Conservation (phyloP, 2,329 filamentous ascomycete species). For the Xylariaceae sp. region DNA sequence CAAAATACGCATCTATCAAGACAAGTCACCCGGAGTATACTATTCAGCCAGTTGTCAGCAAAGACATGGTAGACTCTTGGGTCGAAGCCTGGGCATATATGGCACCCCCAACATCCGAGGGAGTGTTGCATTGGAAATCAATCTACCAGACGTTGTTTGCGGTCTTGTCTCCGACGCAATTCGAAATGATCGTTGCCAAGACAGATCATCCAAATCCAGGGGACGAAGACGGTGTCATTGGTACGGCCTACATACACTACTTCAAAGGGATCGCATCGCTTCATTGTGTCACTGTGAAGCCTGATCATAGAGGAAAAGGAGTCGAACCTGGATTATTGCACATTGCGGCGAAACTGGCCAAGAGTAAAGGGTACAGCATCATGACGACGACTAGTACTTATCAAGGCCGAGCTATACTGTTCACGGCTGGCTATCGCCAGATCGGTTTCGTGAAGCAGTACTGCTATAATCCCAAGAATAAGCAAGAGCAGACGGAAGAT, state of each 20-base stretch:
- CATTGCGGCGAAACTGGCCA: conserved; percentile 6
- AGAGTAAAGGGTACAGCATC: conserved; percentile 7
- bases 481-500: no score
- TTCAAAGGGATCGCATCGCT: conserved; percentile 12
- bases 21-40: not conserved
- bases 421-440: conserved; percentile 8
- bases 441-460: conserved; percentile 11
- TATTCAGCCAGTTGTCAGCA: conserved; percentile 42
- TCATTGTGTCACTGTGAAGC: conserved; percentile 12
- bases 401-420: conserved; percentile 1
- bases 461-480: not conserved
- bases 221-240: not conserved
- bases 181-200: conserved; percentile 13
- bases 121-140: conserved; percentile 10
- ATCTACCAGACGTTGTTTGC: conserved; percentile 9
- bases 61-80: conserved; percentile 7
- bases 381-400: conserved; percentile 7
- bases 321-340: conserved; percentile 4
- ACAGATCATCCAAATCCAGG: not conserved
- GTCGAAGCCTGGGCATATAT: conserved; percentile 13
- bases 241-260: conserved; percentile 8
- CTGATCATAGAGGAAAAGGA: conserved; percentile 1
- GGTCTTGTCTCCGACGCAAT: conserved; percentile 10
- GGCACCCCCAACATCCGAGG: not conserved
- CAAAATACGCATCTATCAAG: no score